Evolutionary conservation across 2,329 filamentous ascomycete species (phyloP), one percentile per base, ranked within the genome.

Genomic region (Chalaropsis ovoidea): DNA sequence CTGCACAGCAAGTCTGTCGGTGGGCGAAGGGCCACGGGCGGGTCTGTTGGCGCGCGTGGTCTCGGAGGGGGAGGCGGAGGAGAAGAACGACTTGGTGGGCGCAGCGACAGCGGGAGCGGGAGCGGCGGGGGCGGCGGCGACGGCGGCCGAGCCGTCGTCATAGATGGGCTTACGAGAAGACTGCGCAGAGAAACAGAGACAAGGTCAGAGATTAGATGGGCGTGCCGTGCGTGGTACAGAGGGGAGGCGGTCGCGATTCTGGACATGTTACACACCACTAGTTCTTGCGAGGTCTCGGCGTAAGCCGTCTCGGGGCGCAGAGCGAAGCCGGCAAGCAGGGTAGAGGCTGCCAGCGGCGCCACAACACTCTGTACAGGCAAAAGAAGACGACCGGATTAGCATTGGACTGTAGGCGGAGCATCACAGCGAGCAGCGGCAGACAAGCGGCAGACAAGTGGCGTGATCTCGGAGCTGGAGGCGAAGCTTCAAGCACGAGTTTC

Each of bases 1-100:
- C 74, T 96, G 86, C 42, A 81, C 81, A 67, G 94, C 90, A 45
- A 99, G 84, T 62, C 91, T 87, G 76, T 96, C 92, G 69, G 94
- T 97, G 15, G 91, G 91, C 24, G 91, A 90, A 15, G 90, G 89
- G 69, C 78, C 76, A 68, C 74, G 74, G 61, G 73, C 70, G 66
- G 74, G 72, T 64, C 62, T 70, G 70, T 69, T 70, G 65, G 71
- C 68, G 70, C 71, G 70, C 69, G 66, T 68, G 75, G 75, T 58
- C 72, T 62, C 67, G 63, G 67, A 35, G 69, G 60, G 17, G 69
- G 68, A 56, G 67, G 71, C 70, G 66, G 72, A 73, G 69, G 67
- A 63, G 63, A 63, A 62, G 70, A 69, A 68, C 62, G 70, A 68
- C 62, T 70, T 65, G 64, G 72, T 67, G 60, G 72, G 70, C 71